Evolutionary conservation across 225 moss, liverwort and hornwort genomes (phyloP), one percentile per base, ranked within the genome.

Genomic region (Bryum argenteum): DNA sequence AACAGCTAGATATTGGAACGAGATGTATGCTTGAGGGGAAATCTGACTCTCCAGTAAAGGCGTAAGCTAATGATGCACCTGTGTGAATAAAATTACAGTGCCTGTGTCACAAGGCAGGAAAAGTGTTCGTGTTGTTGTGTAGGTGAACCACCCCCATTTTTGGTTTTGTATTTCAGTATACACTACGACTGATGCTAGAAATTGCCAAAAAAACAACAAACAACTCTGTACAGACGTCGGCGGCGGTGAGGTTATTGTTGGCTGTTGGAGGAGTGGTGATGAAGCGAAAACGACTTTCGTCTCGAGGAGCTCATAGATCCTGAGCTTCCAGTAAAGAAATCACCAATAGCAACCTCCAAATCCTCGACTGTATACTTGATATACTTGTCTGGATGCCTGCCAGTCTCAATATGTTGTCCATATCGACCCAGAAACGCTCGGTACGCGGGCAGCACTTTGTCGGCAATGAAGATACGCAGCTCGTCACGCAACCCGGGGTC

Each of bases 351-450:
- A 10, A 58, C 24, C 84, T 98, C 92, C 79, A 98, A 44, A 72
- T 92, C 97, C 76, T 98, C 97, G 19, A 89, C 88, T 0, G 86
- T 61, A 8, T 89, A 98, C 84, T 91, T 98, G 8, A 98, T 98
- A 65, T 98, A 98, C 77, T 91, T 98, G 2, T 98, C 97, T 0
- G 97, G 97, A 64, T 92, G 97, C 81, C 84, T 85, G 17, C 97
- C 94, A 12, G 84, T 88, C 63, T 98, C 97, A 56, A 98, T 79
- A 11, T 82, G 75, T 33, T 86, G 89, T 16, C 92, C 89, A 52
- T 98, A 98, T 1, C 97, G 94, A 15, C 97, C 97, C 39, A 92
- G 69, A 69, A 98, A 94, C 17, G 92, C 80, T 11, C 94, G 89
- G 85, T 98, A 98, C 0, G 97, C 97, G 2, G 97, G 91, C 14